These are phyloP conservation scores for Fennellomyces sp. DNA, from an alignment of 371 early-diverging fungal species.

Conservation along the genomic window DNA sequence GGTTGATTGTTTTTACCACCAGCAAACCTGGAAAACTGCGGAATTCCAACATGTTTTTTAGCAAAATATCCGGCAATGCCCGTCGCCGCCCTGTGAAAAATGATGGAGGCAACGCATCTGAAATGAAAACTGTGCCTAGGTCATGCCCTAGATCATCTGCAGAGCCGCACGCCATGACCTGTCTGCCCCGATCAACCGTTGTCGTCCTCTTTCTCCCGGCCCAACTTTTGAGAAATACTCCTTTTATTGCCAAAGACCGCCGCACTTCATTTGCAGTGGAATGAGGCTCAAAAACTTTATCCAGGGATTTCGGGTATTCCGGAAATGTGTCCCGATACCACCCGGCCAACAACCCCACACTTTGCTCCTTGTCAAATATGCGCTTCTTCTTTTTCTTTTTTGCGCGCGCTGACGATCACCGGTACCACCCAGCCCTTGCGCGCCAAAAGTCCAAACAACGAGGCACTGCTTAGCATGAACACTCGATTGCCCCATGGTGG, in stretches of 20 bases:
- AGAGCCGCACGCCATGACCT: too few relatives aligned
- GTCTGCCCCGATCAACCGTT: too few relatives aligned
- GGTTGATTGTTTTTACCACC: slow-evolving; percentile 2
- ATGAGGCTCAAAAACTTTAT: slow-evolving; percentile 4
- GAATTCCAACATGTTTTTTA: not conserved
- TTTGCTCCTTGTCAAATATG: not conserved
- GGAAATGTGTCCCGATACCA: slow-evolving; percentile 1
- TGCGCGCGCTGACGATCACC: slow-evolving; percentile 10
- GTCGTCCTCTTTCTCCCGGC: not conserved
- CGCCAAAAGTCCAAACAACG: slow-evolving; percentile 9
- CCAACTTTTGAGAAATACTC: not conserved
- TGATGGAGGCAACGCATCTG: too few relatives aligned
- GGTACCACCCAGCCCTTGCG: slow-evolving; percentile 13
- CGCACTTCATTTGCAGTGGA: not conserved
- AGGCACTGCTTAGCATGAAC: slow-evolving; percentile 6
- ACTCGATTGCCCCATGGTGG: not conserved
- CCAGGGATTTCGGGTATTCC: slow-evolving; percentile 7
- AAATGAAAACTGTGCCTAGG: too few relatives aligned
- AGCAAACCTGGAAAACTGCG: not conserved
- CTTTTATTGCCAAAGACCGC: too few relatives aligned
- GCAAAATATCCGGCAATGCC: slow-evolving; percentile 1
- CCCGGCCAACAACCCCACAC: not conserved
- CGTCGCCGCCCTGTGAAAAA: not conserved
- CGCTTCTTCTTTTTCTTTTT: not conserved
- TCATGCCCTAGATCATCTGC: too few relatives aligned